Percentiles rank a stretch among this genome's conserved stretches.
These are phyloP conservation scores for Microbotryum intermedium DNA, from an alignment of 1,284 basidiomycete species.

Conservation along the genomic window DNA sequence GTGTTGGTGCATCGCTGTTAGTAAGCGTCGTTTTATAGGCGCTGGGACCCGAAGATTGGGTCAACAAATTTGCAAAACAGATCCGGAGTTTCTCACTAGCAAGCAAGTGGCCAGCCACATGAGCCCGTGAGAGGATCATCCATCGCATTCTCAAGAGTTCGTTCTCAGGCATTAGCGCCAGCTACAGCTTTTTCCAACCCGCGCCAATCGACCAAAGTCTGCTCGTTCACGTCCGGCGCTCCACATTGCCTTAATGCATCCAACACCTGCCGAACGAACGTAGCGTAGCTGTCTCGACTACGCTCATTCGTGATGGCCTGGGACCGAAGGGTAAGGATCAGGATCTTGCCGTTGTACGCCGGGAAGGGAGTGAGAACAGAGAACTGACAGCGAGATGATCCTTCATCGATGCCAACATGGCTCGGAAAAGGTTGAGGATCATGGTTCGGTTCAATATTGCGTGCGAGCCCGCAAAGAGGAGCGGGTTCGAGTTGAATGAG, in stretches of 20 bases:
- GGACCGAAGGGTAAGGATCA: too few species aligned
- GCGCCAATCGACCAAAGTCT: constrained; percentile 6
- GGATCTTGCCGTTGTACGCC: neutral
- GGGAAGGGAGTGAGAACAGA: neutral
- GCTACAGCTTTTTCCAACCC: too few species aligned
- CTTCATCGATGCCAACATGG: constrained; percentile 23
- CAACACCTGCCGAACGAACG: constrained; percentile 5
- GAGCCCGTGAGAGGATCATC: too few species aligned
- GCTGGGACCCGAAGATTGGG: too few species aligned
- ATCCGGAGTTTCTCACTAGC: too few species aligned
- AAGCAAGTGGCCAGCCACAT: too few species aligned
- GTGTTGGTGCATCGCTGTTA: too few species aligned
- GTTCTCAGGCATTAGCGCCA: too few species aligned
- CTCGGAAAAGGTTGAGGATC: constrained; percentile 20
- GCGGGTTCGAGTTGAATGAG: neutral
- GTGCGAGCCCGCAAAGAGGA: neutral
- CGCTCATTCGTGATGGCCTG: constrained; percentile 14
- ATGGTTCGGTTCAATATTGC: neutral
- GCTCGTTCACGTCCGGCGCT: neutral
- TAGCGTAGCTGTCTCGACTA: neutral
- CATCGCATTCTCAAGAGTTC: too few species aligned
- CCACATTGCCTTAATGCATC: neutral
- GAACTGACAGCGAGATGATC: constrained; percentile 23
- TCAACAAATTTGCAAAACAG: too few species aligned
- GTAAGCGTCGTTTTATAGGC: too few species aligned